Percentiles rank a stretch among this genome's conserved stretches.
These are phyloP conservation scores for Cadophora sp. DNA, from an alignment of 2,329 filamentous ascomycete species.

Conservation along the genomic window DNA sequence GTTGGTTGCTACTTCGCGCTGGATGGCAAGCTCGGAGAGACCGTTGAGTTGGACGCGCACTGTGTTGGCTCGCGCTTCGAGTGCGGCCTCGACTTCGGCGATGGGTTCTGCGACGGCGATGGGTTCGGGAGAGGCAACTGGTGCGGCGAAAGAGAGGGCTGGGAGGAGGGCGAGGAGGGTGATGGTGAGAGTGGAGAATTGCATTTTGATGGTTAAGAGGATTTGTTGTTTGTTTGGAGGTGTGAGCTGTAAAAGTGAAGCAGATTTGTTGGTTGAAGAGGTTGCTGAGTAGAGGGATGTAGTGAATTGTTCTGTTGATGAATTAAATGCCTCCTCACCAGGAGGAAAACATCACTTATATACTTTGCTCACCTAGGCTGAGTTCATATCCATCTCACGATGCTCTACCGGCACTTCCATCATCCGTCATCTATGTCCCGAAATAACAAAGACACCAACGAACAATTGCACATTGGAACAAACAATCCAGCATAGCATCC, in stretches of 20 bases:
- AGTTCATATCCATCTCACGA: not conserved
- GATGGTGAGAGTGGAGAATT: slow-evolving; percentile 15
- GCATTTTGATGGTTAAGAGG: not conserved
- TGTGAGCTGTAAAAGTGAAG: not conserved
- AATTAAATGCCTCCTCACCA: not conserved
- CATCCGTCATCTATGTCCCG: not conserved
- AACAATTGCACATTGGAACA: not conserved
- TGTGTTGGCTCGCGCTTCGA: slow-evolving; percentile 10
- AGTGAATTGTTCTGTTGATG: not conserved
- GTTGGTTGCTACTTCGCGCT: slow-evolving; percentile 17
- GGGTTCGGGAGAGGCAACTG: slow-evolving; percentile 4
- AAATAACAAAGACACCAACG: not conserved
- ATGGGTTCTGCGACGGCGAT: not conserved
- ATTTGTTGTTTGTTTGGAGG: not conserved
- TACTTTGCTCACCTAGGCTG: not conserved
- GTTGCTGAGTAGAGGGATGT: not conserved
- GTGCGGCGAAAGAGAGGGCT: slow-evolving; percentile 5
- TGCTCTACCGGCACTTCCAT: not conserved
- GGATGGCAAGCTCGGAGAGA: slow-evolving; percentile 4
- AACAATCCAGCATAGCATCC: not conserved
- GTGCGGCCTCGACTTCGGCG: not conserved
- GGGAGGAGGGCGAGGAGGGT: slow-evolving; percentile 12
- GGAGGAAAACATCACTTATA: slow-evolving; percentile 6
- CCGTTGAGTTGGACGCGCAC: slow-evolving; percentile 19
- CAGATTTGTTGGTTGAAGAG: not conserved